These are phyloP conservation scores for Bothia castanella DNA, from an alignment of 1,284 basidiomycete species.

Conservation along the genomic window DNA sequence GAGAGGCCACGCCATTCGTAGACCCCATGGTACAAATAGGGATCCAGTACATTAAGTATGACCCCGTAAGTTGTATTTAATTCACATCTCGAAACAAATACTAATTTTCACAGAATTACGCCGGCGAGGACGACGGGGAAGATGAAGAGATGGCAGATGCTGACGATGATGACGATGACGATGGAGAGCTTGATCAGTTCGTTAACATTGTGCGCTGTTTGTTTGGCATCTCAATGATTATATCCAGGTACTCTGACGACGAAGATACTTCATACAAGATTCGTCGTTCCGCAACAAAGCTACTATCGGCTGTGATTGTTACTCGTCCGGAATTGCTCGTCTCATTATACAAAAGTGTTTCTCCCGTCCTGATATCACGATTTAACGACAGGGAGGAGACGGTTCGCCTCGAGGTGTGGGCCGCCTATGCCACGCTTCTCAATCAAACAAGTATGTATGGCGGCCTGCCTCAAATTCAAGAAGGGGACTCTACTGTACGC, in stretches of 20 bases:
- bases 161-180: constrained; percentile 77
- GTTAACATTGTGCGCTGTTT: constrained; percentile 1
- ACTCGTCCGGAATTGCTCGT: constrained; percentile 85
- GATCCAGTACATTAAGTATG: constrained; percentile 82
- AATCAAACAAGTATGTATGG: constrained; percentile 81
- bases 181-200: constrained; percentile 73
- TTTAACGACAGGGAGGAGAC: constrained; percentile 96
- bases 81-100: not conserved
- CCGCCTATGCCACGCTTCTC: constrained; percentile 78
- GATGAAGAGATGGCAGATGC: constrained; percentile 81
- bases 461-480: constrained; percentile 50
- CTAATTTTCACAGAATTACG: constrained; percentile 68
- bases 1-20: constrained; percentile 75
- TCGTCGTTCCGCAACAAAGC: constrained; percentile 87
- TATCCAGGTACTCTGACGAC: constrained; percentile 85
- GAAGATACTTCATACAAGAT: constrained; percentile 99
- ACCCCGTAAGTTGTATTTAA: constrained; percentile 64
- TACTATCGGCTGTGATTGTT: constrained; percentile 79
- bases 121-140: constrained; percentile 71
- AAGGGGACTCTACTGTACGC: constrained; percentile 47
- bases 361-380: constrained; percentile 83
- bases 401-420: constrained; percentile 91
- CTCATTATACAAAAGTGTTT: constrained; percentile 78
- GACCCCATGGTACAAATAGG: constrained; percentile 65
- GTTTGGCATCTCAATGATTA: constrained; percentile 5